phyloP scores from a whole-genome alignment of 768 basidiomycete genomes.

The Pulveroboletus sp. region DNA sequence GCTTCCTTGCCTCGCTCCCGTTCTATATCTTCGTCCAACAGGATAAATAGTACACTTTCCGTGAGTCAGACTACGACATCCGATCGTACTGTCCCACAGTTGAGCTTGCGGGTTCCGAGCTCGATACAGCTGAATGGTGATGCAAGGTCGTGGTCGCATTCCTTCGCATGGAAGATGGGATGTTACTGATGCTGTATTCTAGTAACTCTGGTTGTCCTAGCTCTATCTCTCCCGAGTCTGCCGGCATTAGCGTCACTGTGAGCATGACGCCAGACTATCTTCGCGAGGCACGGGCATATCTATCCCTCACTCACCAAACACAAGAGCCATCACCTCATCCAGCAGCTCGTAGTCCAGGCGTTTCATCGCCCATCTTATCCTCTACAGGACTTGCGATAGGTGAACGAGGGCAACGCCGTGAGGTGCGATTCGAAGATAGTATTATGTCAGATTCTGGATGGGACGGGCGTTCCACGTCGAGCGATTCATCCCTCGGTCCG shows the following conservation, averaged over 20 bases:
- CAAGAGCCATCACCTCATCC: constrained; percentile 11
- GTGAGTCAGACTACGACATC: constrained; percentile 3
- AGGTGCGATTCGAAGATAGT: constrained; percentile 32
- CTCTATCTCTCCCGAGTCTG: constrained; percentile 32
- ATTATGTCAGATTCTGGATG: constrained; percentile 28
- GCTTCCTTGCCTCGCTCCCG: constrained; percentile 7
- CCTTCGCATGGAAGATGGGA: neutral
- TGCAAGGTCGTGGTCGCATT: constrained; percentile 12
- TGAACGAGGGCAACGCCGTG: constrained; percentile 27
- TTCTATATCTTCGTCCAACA: constrained; percentile 10
- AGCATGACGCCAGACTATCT: constrained; percentile 31
- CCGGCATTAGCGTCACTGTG: constrained; percentile 28
- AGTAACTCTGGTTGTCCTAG: constrained; percentile 27
- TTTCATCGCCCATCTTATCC: constrained; percentile 28
- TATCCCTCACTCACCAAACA: constrained; percentile 25
- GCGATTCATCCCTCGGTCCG: constrained; percentile 25
- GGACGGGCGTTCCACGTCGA: constrained; percentile 30
- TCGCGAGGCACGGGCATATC: constrained; percentile 31
- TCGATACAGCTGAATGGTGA: constrained; percentile 7
- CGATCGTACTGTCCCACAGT: constrained; percentile 18
- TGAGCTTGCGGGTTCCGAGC: constrained; percentile 28
- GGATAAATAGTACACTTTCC: constrained; percentile 5
- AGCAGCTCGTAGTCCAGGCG: constrained; percentile 16
- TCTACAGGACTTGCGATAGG: constrained; percentile 27
- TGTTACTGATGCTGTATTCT: constrained; percentile 3